Percentiles rank a stretch among this genome's conserved stretches.
phyloP scores from a whole-genome alignment of 345 rosid species.

The Lumnitzera racemosa region DNA sequence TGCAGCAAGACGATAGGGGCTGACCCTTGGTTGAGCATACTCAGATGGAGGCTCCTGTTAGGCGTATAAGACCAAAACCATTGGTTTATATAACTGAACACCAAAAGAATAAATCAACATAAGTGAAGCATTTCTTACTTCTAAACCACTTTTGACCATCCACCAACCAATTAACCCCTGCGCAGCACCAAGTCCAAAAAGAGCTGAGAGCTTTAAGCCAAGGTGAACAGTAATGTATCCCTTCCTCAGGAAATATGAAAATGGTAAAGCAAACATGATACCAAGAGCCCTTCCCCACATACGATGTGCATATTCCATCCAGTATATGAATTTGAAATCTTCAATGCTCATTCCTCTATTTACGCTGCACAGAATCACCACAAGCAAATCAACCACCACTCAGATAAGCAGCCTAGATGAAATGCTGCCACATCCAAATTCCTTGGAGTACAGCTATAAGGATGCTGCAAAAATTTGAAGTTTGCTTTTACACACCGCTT shows the following conservation, averaged over 20 bases:
- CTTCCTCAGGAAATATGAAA: constrained; percentile 83
- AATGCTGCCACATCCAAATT: constrained; percentile 3
- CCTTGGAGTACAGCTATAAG: not conserved
- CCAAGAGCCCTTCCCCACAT: constrained; percentile 99
- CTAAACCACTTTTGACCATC: constrained; percentile 99
- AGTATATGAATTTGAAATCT: constrained; percentile 89
- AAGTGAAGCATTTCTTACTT: constrained; percentile 34
- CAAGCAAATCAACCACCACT: not conserved
- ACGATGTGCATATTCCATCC: constrained; percentile 98
- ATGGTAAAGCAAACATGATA: constrained; percentile 94
- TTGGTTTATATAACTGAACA: not conserved
- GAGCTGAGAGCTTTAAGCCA: constrained; percentile 68
- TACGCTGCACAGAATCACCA: constrained; percentile 35
- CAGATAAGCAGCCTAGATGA: too few relatives aligned
- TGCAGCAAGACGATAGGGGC: constrained; percentile 92
- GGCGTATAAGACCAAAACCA: constrained; percentile 9
- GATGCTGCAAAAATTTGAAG: not conserved
- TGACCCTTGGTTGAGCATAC: constrained; percentile 79
- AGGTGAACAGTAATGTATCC: constrained; percentile 77
- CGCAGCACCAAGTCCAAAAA: constrained; percentile 93
- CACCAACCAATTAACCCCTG: constrained; percentile 99
- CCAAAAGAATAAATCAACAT: not conserved
- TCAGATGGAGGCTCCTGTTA: constrained; percentile 85
- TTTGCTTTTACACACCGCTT: constrained; percentile 38
- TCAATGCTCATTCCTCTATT: constrained; percentile 90